Evolutionary conservation across 495 filamentous ascomycete genomes (phyloP).

Genomic region (Bathelium albidoporum): DNA sequence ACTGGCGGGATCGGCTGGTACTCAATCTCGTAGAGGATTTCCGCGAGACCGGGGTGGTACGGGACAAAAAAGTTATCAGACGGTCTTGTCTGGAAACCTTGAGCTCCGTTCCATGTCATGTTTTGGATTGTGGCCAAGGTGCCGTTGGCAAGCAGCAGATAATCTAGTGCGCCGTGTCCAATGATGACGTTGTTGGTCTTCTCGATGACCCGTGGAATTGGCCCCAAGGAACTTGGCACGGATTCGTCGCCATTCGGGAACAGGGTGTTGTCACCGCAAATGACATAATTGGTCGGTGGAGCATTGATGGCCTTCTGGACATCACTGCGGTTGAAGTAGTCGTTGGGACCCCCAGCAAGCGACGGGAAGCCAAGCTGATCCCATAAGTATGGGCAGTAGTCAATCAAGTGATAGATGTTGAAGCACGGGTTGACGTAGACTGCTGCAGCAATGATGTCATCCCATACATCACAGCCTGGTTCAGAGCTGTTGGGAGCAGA

Average conservation of each 20-base stretch:
- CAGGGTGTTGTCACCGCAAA: constrained; percentile 15
- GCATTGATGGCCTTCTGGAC: constrained; percentile 52
- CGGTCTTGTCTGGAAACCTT: constrained; percentile 52
- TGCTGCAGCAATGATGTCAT: constrained; percentile 38
- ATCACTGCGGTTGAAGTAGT: constrained; percentile 50
- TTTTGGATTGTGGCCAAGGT: constrained; percentile 65
- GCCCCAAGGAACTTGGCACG: constrained; percentile 7
- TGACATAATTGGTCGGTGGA: constrained; percentile 26
- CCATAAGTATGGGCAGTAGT: constrained; percentile 37
- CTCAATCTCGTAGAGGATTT: constrained; percentile 12
- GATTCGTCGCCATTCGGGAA: constrained; percentile 12
- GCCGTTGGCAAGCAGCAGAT: constrained; percentile 54
- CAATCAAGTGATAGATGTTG: constrained; percentile 47
- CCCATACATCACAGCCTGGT: constrained; percentile 43
- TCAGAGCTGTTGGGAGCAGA: constrained; percentile 27
- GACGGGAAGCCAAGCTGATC: constrained; percentile 41
- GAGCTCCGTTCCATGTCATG: constrained; percentile 67
- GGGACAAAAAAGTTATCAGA: constrained; percentile 55
- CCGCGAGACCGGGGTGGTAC: constrained; percentile 35
- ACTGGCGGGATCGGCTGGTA: constrained; percentile 12
- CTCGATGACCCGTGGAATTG: constrained; percentile 56
- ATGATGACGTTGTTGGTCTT: constrained; percentile 56
- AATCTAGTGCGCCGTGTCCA: constrained; percentile 55
- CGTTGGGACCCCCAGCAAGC: constrained; percentile 34
- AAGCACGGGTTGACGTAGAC: constrained; percentile 49